Conservation (phyloP, 2,329 filamentous ascomycete species). For the Claviceps citrina region DNA sequence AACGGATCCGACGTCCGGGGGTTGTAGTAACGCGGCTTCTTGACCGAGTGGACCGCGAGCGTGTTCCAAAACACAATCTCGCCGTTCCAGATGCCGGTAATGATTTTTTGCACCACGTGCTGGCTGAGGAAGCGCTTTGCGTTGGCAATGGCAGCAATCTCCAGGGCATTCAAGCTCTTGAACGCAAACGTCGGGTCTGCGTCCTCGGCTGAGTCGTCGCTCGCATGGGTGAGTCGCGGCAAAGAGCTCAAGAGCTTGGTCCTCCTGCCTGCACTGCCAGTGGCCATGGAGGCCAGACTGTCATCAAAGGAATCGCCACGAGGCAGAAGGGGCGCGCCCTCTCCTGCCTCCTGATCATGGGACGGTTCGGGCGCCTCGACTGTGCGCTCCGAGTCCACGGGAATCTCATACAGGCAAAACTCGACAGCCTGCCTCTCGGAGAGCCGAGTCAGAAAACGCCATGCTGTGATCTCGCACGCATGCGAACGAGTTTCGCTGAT, state of each 20-base stretch:
- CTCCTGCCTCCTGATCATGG: constrained; percentile 28
- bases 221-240: constrained; percentile 33
- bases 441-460: constrained; percentile 57
- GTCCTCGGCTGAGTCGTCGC: constrained; percentile 26
- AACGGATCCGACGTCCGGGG: constrained; percentile 51
- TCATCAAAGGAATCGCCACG: constrained; percentile 15
- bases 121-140: constrained; percentile 78
- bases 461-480: constrained; percentile 68
- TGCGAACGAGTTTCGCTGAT: constrained; percentile 53
- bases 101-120: constrained; percentile 63
- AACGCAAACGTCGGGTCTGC: constrained; percentile 57
- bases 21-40: constrained; percentile 65
- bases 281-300: constrained; percentile 10
- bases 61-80: constrained; percentile 78
- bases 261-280: constrained; percentile 29
- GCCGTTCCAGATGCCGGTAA: constrained; percentile 73
- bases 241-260: constrained; percentile 38
- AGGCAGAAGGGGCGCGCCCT: constrained; percentile 31
- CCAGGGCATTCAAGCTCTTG: constrained; percentile 66
- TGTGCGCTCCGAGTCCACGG: constrained; percentile 22
- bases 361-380: constrained; percentile 1
- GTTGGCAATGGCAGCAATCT: constrained; percentile 67
- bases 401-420: constrained; percentile 59
- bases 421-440: constrained; percentile 61
- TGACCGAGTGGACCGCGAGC: constrained; percentile 56